Percentiles rank a stretch among this genome's conserved stretches.
phyloP scores from a whole-genome alignment of 2,329 filamentous ascomycete genomes.

The Trichoderma cornu-damae region DNA sequence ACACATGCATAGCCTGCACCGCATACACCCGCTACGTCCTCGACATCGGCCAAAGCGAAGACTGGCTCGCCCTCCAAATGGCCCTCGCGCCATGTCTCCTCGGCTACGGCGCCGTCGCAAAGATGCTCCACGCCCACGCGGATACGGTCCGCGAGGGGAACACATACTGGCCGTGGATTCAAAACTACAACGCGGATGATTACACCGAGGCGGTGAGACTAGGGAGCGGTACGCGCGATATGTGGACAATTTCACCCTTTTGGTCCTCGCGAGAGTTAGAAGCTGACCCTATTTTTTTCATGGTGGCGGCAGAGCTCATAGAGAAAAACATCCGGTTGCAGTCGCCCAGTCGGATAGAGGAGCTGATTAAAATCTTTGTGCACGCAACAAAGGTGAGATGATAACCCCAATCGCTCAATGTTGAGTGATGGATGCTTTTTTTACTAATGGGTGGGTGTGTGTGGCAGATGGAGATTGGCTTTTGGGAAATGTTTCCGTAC shows the following conservation, averaged over 20 bases:
- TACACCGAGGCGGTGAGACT: conserved; percentile 67
- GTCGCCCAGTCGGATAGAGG: conserved; percentile 70
- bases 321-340: conserved; percentile 70
- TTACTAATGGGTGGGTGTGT: conserved; percentile 4
- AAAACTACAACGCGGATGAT: conserved; percentile 79
- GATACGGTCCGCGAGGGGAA: conserved; percentile 61
- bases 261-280: background rate
- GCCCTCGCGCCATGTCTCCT: conserved; percentile 81
- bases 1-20: conserved; percentile 54
- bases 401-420: background rate
- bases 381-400: conserved; percentile 78
- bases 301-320: conserved; percentile 54
- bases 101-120: conserved; percentile 79
- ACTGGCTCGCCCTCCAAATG: conserved; percentile 82
- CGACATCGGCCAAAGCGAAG: conserved; percentile 80
- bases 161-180: conserved; percentile 83
- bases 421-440: background rate
- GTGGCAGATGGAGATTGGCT: conserved; percentile 48
- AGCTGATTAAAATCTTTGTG: conserved; percentile 77
- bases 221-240: conserved; percentile 58
- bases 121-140: conserved; percentile 59
- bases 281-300: background rate
- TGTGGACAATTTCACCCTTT: too few relatives aligned
- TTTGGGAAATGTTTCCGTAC: conserved; percentile 51
- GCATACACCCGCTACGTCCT: conserved; percentile 83